These are phyloP conservation scores for Mucor racemosus DNA, from an alignment of 371 early-diverging fungal genomes.

Conservation along the genomic window DNA sequence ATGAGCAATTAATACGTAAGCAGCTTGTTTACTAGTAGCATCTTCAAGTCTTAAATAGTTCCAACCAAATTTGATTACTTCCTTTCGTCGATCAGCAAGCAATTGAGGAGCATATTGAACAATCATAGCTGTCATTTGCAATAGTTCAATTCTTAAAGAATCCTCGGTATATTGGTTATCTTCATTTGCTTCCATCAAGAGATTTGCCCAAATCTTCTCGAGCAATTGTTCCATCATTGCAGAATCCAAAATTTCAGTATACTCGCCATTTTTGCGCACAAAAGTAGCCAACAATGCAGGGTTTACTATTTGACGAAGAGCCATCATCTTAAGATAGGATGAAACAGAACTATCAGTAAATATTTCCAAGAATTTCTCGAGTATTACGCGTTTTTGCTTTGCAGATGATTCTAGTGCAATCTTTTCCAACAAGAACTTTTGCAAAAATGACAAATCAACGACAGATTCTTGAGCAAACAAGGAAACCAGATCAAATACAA, in stretches of 20 bases:
- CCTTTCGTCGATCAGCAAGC: constrained; percentile 84
- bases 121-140: constrained; percentile 91
- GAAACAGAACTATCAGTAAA: constrained; percentile 56
- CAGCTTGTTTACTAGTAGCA: constrained; percentile 91
- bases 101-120: constrained; percentile 81
- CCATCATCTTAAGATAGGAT: constrained; percentile 64
- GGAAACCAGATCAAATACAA: constrained; percentile 79
- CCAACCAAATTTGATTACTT: constrained; percentile 96
- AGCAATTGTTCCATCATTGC: constrained; percentile 74
- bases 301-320: constrained; percentile 76
- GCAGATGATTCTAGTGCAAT: constrained; percentile 64
- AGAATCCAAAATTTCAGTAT: constrained; percentile 63
- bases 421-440: constrained; percentile 73
- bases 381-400: constrained; percentile 64
- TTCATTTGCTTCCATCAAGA: constrained; percentile 60
- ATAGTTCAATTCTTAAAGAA: constrained; percentile 82
- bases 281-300: constrained; percentile 76
- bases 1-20: constrained; percentile 89
- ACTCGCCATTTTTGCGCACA: constrained; percentile 55
- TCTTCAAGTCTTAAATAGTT: constrained; percentile 89
- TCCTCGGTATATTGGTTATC: constrained; percentile 67
- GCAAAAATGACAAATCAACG: constrained; percentile 73
- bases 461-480: constrained; percentile 77
- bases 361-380: constrained; percentile 70
- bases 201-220: constrained; percentile 72